A percentile compares a stretch with the other conserved stretches of the same genome.
phyloP scores from a whole-genome alignment of 129 eudicot species.

The Helianthus annuus region HanXRQr2.0-SUNRISE NC_035434.2:45127669-45128168 shows the following conservation, averaged over 20 bases:
- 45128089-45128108: conserved; percentile 87
- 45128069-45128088: conserved; percentile 82
- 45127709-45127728: background rate
- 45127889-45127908: conserved; percentile 79
- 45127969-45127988: conserved; percentile 88
- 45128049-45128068: conserved; percentile 87
- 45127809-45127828: conserved; percentile 89
- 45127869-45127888: conserved; percentile 59
- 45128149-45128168: conserved; percentile 92
- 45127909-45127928: conserved; percentile 83
- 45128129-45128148: conserved; percentile 80
- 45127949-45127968: conserved; percentile 74
- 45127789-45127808: conserved; percentile 87
- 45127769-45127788: conserved; percentile 79
- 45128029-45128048: conserved; percentile 65
- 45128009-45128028: conserved; percentile 73
- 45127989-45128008: conserved; percentile 96
- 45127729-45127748: background rate
- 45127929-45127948: conserved; percentile 94
- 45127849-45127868: conserved; percentile 75
- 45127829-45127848: conserved; percentile 78
- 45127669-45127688: background rate
- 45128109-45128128: conserved; percentile 95
- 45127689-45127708: background rate
- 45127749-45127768: conserved; percentile 8